These are phyloP conservation scores for Atalantia buxifolia DNA, from an alignment of 345 rosid species.

Conservation along the genomic window DNA sequence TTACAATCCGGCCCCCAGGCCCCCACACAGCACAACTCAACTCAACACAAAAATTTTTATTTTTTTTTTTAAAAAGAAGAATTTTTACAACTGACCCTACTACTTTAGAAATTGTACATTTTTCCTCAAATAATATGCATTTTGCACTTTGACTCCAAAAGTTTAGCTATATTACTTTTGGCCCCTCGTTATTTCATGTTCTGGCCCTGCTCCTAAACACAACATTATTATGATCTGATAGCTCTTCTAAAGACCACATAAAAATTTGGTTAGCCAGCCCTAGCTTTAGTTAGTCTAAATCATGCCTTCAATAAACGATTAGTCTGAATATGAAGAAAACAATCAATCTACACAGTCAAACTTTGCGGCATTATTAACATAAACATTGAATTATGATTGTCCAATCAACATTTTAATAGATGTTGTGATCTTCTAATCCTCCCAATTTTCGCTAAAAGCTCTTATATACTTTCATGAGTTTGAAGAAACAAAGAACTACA, in stretches of 20 bases:
- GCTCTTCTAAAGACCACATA: neutral
- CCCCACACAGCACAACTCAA: neutral
- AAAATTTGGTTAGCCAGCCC: neutral
- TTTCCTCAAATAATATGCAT: neutral
- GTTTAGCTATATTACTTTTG: neutral
- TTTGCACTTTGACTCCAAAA: neutral
- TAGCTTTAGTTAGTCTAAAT: neutral
- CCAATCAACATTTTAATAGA: neutral
- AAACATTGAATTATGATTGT: neutral
- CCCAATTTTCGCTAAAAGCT: neutral
- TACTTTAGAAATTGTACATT: too few relatives aligned
- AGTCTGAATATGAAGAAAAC: neutral
- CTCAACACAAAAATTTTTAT: neutral
- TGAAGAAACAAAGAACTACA: neutral
- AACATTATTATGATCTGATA: too few relatives aligned
- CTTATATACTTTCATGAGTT: neutral
- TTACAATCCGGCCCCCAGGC: neutral
- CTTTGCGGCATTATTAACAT: neutral
- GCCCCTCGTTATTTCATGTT: neutral
- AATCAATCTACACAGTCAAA: constrained; percentile 1
- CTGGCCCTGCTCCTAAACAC: too few relatives aligned
- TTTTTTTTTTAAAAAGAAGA: too few relatives aligned
- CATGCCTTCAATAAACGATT: neutral
- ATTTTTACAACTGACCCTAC: too few relatives aligned
- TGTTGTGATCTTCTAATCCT: neutral